Conservation (phyloP, 2,329 filamentous ascomycete genomes). For the Curvularia sp. region DNA sequence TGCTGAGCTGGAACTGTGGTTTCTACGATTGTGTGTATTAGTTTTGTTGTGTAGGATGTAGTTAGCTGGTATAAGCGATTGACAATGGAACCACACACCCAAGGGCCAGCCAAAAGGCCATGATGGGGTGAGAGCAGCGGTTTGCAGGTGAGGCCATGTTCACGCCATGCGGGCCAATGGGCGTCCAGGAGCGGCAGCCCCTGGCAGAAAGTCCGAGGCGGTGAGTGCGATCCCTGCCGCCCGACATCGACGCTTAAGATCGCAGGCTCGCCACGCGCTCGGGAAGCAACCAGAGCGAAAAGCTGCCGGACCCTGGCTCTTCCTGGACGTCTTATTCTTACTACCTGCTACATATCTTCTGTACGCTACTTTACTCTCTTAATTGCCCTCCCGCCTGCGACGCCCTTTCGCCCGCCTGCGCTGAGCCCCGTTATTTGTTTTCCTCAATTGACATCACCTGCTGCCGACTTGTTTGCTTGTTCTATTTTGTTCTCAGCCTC, state of each 20-base stretch:
- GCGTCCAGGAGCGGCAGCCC: constrained; percentile 18
- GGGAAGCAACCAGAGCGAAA: not conserved
- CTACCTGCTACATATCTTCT: not conserved
- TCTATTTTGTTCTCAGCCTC: constrained; percentile 1
- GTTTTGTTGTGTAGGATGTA: not conserved
- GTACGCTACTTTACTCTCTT: not conserved
- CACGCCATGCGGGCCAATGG: constrained; percentile 34
- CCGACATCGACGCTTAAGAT: constrained; percentile 33
- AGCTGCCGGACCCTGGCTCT: constrained; percentile 15
- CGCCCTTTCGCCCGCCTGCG: not conserved
- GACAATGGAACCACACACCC: not conserved
- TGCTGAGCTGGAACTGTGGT: constrained; percentile 4
- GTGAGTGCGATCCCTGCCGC: constrained; percentile 23
- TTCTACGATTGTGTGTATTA: constrained; percentile 6
- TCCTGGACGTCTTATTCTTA: not conserved
- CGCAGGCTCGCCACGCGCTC: constrained; percentile 30
- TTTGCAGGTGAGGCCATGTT: constrained; percentile 37
- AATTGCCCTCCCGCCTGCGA: not conserved
- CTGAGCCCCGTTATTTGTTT: not conserved
- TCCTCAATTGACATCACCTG: not conserved
- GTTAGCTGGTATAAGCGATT: not conserved
- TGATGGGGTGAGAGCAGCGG: constrained; percentile 5
- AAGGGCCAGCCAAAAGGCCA: not conserved
- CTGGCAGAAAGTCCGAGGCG: constrained; percentile 31
- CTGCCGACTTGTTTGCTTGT: not conserved